Conservation (phyloP, 2,329 filamentous ascomycete genomes). For the Raffaelea albimanens region DNA sequence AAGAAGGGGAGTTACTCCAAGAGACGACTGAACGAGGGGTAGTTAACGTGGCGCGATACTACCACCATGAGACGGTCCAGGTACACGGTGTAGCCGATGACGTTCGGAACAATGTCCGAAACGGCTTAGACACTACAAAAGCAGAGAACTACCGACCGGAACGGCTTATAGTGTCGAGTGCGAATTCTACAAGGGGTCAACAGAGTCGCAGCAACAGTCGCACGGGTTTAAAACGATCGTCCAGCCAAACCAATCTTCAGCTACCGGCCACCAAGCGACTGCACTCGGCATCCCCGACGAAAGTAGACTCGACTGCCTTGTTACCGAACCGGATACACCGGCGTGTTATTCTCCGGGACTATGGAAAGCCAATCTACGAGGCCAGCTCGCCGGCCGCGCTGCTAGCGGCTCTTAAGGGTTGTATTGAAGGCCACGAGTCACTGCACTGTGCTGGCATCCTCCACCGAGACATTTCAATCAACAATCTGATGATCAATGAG, state of each 20-base stretch:
- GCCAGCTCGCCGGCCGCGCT: slow-evolving; percentile 21
- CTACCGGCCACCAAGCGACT: slow-evolving; percentile 1
- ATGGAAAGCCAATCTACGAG: slow-evolving; percentile 30
- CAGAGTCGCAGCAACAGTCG: background rate
- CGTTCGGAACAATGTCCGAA: background rate
- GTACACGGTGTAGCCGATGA: background rate
- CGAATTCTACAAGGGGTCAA: background rate
- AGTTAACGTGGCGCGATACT: slow-evolving; percentile 19
- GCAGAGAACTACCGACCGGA: background rate
- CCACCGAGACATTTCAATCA: slow-evolving; percentile 32
- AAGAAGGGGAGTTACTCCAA: slow-evolving; percentile 24
- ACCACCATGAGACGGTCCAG: slow-evolving; percentile 1
- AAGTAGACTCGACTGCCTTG: background rate
- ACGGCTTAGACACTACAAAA: background rate
- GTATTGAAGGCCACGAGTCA: background rate
- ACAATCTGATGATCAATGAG: slow-evolving; percentile 38
- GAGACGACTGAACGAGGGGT: slow-evolving; percentile 20
- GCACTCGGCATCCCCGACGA: background rate
- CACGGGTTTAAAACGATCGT: background rate
- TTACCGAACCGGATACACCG: slow-evolving; percentile 1
- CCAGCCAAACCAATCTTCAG: background rate
- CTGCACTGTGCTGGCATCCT: slow-evolving; percentile 21
- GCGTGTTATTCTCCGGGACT: slow-evolving; percentile 18
- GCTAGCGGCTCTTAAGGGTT: background rate
- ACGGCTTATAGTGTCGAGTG: no score